These are phyloP conservation scores for Erythrobasidium hasegawianum DNA, from an alignment of 1,284 basidiomycete genomes.

Conservation along the genomic window DNA sequence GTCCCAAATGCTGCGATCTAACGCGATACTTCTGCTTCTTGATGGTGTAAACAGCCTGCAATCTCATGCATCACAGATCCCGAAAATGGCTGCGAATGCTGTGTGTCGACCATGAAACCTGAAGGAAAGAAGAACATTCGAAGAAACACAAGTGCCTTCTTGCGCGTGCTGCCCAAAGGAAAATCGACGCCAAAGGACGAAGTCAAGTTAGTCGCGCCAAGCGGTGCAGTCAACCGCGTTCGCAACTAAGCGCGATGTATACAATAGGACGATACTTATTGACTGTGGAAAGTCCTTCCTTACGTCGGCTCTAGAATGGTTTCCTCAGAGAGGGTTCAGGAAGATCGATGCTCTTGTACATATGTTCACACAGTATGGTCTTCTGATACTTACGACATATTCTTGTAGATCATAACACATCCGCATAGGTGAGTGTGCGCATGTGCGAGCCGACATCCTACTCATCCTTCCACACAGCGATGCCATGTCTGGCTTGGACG, in stretches of 20 bases:
- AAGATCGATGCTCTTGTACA: conserved; percentile 71
- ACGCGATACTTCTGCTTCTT: not conserved
- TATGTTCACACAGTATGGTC: conserved; percentile 48
- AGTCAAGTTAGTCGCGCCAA: conserved; percentile 1
- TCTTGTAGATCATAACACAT: conserved; percentile 30
- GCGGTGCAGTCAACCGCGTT: not conserved
- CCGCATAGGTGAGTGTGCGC: conserved; percentile 9
- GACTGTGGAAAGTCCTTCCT: conserved; percentile 78
- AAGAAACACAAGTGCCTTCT: conserved; percentile 66
- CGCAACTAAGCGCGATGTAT: not conserved
- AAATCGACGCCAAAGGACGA: conserved; percentile 52
- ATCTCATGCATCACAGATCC: conserved; percentile 43
- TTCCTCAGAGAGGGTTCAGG: conserved; percentile 67
- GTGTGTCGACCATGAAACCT: conserved; percentile 55
- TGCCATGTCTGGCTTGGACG: conserved; percentile 77
- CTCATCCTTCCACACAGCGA: conserved; percentile 8
- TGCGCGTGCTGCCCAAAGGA: conserved; percentile 52
- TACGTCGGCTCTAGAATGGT: conserved; percentile 70
- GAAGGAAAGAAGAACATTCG: conserved; percentile 70
- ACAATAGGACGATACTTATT: conserved; percentile 56
- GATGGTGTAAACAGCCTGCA: conserved; percentile 34
- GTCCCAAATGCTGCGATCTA: too few species aligned
- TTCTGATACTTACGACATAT: conserved; percentile 63
- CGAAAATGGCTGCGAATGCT: conserved; percentile 42
- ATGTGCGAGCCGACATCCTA: not conserved